Conservation (phyloP, 2,329 filamentous ascomycete species). For the Talaromyces sp. region DNA sequence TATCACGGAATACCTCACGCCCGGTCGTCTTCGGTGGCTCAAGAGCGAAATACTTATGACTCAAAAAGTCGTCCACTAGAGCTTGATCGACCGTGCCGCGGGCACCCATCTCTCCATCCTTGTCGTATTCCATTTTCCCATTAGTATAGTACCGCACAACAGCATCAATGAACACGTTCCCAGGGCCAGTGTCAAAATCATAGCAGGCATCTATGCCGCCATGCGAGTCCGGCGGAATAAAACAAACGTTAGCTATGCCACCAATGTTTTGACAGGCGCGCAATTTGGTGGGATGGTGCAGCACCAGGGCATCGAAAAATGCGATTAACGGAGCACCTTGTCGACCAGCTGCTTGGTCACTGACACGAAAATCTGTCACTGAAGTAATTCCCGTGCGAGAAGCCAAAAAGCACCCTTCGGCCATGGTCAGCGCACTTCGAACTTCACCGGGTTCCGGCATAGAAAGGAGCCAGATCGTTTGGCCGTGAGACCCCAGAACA, state of each 20-base stretch:
- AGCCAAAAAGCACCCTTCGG: conserved; percentile 60
- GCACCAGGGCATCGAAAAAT: conserved; percentile 60
- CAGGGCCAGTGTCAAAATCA: conserved; percentile 61
- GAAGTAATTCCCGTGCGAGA: conserved; percentile 60
- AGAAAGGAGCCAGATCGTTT: conserved; percentile 60
- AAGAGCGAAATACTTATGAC: conserved; percentile 54
- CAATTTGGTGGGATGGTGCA: conserved; percentile 60
- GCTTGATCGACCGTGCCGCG: conserved; percentile 54
- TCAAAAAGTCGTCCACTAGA: conserved; percentile 57
- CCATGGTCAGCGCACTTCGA: conserved; percentile 58
- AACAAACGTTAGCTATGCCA: conserved; percentile 64
- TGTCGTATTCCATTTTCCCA: conserved; percentile 55
- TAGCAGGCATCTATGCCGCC: conserved; percentile 42
- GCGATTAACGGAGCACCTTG: conserved; percentile 60
- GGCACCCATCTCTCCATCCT: conserved; percentile 55
- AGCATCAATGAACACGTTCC: conserved; percentile 60
- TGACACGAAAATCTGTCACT: conserved; percentile 61
- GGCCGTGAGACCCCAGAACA: conserved; percentile 60
- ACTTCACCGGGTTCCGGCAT: conserved; percentile 55
- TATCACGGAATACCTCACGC: conserved; percentile 62
- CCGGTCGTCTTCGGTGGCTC: conserved; percentile 62
- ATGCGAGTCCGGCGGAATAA: conserved; percentile 25
- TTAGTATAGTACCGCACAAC: conserved; percentile 58
- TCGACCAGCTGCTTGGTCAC: conserved; percentile 59
- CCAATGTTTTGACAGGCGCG: conserved; percentile 65